phyloP scores from a whole-genome alignment of 1,284 basidiomycete genomes.

The Ceratorhiza oryzae-sativae region DNA sequence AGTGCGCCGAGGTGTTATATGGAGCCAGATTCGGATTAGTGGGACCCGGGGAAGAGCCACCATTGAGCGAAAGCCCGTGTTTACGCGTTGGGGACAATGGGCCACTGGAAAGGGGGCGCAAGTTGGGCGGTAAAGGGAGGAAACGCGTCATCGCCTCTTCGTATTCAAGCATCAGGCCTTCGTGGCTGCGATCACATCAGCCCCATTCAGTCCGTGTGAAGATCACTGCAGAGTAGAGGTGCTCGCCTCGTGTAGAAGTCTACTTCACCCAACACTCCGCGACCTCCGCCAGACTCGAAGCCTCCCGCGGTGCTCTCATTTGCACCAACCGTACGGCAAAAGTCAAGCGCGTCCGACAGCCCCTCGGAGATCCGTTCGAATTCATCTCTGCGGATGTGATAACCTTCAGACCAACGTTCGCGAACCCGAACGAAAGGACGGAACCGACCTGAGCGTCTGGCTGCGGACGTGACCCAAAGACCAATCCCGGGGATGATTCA shows the following conservation, averaged over 20 bases:
- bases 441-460: conserved; percentile 66
- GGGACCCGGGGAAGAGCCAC: neutral
- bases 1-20: conserved; percentile 91
- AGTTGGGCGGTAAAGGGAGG: conserved; percentile 54
- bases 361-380: conserved; percentile 87
- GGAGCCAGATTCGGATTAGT: conserved; percentile 46
- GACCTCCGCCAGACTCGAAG: conserved; percentile 68
- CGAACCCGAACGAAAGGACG: neutral
- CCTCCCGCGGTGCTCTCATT: conserved; percentile 56
- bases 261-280: conserved; percentile 84
- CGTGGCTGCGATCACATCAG: conserved; percentile 65
- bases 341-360: conserved; percentile 91
- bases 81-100: conserved; percentile 5
- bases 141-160: conserved; percentile 90
- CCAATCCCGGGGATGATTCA: conserved; percentile 92
- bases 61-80: neutral
- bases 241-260: conserved; percentile 90
- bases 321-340: conserved; percentile 86
- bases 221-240: neutral
- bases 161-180: conserved; percentile 92
- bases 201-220: neutral
- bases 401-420: neutral
- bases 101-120: conserved; percentile 18
- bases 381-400: conserved; percentile 62
- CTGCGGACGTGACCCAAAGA: conserved; percentile 91